A percentile compares a stretch with the other conserved stretches of the same genome.
Evolutionary conservation across 2,329 filamentous ascomycete species (phyloP).

Genomic region (Colletotrichum sp.): DNA sequence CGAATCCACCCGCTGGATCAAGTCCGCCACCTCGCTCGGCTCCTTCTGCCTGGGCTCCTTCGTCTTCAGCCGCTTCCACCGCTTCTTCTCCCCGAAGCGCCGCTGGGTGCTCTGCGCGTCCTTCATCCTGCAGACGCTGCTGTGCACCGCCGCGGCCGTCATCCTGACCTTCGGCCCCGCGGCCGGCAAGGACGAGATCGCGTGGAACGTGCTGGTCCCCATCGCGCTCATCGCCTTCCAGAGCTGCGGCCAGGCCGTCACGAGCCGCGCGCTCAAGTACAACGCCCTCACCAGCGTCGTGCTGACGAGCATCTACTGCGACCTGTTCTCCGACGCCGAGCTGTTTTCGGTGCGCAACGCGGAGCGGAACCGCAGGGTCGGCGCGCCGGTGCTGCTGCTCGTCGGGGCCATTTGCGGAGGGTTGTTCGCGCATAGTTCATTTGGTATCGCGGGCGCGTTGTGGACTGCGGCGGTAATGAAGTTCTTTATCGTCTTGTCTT

Average conservation of each 20-base stretch:
- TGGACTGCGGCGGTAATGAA: slow-evolving; percentile 68
- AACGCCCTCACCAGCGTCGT: slow-evolving; percentile 79
- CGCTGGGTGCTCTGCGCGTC: slow-evolving; percentile 70
- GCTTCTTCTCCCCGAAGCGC: slow-evolving; percentile 62
- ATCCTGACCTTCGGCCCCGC: slow-evolving; percentile 42
- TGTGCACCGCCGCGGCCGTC: slow-evolving; percentile 56
- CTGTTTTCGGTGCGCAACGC: slow-evolving; percentile 50
- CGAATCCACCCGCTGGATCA: slow-evolving; percentile 68
- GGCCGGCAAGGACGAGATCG: slow-evolving; percentile 46
- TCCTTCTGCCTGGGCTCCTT: slow-evolving; percentile 77
- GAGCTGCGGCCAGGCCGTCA: slow-evolving; percentile 79
- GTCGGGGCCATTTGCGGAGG: slow-evolving; percentile 57
- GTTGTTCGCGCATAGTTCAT: slow-evolving; percentile 48
- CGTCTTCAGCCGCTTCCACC: slow-evolving; percentile 73
- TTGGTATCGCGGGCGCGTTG: slow-evolving; percentile 58
- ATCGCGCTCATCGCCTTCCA: slow-evolving; percentile 77
- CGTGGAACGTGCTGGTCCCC: slow-evolving; percentile 68
- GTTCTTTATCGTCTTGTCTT: slow-evolving; percentile 57
- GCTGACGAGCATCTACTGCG: slow-evolving; percentile 82
- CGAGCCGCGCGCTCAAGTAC: slow-evolving; percentile 71
- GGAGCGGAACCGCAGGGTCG: slow-evolving; percentile 56
- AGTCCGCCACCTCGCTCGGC: slow-evolving; percentile 72
- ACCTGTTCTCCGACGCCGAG: slow-evolving; percentile 71
- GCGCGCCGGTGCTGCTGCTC: slow-evolving; percentile 54
- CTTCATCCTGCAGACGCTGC: slow-evolving; percentile 56